A percentile compares a stretch with the other conserved stretches of the same genome.
Evolutionary conservation across 2,329 filamentous ascomycete genomes (phyloP).

Genomic region (Aspergillus sp.): DNA sequence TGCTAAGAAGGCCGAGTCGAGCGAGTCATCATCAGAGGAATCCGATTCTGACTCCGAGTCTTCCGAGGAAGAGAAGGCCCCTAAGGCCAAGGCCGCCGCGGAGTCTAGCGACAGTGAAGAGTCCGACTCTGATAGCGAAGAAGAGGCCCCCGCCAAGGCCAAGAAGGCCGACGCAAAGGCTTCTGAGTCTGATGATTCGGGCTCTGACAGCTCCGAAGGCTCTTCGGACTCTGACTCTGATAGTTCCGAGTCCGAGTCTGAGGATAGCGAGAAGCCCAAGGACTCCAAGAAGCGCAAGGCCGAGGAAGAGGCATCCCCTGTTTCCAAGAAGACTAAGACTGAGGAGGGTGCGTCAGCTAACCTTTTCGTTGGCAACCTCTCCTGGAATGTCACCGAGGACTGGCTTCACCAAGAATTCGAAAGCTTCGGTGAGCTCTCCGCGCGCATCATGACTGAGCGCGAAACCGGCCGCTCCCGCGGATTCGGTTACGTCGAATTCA

Average conservation of each 20-base stretch:
- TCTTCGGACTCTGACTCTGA: conserved; percentile 16
- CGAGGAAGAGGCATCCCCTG: conserved; percentile 42
- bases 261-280: conserved; percentile 36
- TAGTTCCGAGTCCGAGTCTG: conserved; percentile 30
- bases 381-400: conserved; percentile 87
- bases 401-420: conserved; percentile 79
- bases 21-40: conserved; percentile 24
- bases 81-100: conserved; percentile 28
- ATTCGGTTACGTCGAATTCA: conserved; percentile 91
- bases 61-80: conserved; percentile 35
- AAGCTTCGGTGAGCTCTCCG: conserved; percentile 69
- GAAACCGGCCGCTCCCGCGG: conserved; percentile 80
- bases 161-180: conserved; percentile 31
- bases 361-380: conserved; percentile 86
- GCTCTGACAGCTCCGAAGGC: conserved; percentile 15
- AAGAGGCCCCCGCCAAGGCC: conserved; percentile 36
- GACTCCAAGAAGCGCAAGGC: conserved; percentile 51
- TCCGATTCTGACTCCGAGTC: conserved; percentile 28
- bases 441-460: conserved; percentile 81
- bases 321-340: conserved; percentile 64
- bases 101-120: conserved; percentile 28
- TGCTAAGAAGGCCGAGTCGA: conserved; percentile 28
- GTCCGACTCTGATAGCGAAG: conserved; percentile 31
- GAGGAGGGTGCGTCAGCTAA: conserved; percentile 52
- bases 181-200: conserved; percentile 17